Evolutionary conservation across 257 asterid species (phyloP), one percentile per base, ranked within the genome.

Genomic region (Petunia axillaris): DNA sequence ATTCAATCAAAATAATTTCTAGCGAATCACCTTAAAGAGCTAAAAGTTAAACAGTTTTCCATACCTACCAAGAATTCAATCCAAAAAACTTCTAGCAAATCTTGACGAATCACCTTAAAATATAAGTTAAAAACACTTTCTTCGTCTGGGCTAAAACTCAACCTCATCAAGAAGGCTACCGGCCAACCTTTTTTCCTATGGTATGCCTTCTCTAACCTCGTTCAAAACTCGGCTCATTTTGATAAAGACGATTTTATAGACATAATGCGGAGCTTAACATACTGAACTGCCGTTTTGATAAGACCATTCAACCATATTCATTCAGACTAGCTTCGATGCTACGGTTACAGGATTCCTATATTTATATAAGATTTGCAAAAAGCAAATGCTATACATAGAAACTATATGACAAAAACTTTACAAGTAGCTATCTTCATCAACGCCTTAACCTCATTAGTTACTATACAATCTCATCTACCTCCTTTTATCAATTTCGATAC

Each of bases 401-500:
- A 68, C 8, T 44, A 15, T 9, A 44, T 70, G 5, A 46, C 1
- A 25, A 44, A 15, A 48, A 4, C 60, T 48, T 43, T 71, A 71
- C 77, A 70, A 46, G 41, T 14, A 46, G 57, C 59, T 5, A 46
- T 71, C 77, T 46, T 9, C n/a, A n/a, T 68, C 76, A 44, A 8
- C 4, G 10, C 59, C 58, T 10, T 70, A 41, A 48, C 1, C 55
- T 71, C 48, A 46, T 43, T 2, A 48, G 60, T 48, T 35, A 48
- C 25, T 46, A 71, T 48, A 10, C 44, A 10, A 5, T 10, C 11
- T 48, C 77, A 35, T 48, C 60, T 71, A 25, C 58, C 57, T 16
- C 76, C 76, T 70, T 46, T 5, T 70, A 48, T 71, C 59, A 35
- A 40, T 11, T 48, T 9, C 14, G 59, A 5, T 48, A 35, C 77